Evolutionary conservation across 371 early-diverging fungal species (phyloP).

Genomic region (Mortierella polycephala): DNA sequence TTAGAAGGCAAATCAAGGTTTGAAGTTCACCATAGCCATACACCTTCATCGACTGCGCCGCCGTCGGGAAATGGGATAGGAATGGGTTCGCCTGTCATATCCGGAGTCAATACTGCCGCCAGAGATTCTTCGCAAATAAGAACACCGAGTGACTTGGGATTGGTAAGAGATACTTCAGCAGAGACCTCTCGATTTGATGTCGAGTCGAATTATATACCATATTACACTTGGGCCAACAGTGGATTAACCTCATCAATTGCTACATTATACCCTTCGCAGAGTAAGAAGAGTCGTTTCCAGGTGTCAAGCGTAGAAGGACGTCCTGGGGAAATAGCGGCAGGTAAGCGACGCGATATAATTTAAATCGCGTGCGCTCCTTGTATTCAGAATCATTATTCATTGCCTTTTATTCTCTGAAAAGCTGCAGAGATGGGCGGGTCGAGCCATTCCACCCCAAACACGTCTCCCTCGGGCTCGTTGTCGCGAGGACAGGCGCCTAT

Average conservation of each 20-base stretch:
- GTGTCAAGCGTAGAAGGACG: constrained; percentile 41
- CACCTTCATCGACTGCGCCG: neutral
- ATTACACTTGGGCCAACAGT: constrained; percentile 3
- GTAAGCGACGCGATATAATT: constrained; percentile 2
- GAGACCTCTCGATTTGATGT: constrained; percentile 39
- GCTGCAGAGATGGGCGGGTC: constrained; percentile 23
- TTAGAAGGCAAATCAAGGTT: constrained; percentile 47
- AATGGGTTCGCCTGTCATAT: constrained; percentile 12
- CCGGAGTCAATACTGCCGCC: constrained; percentile 4
- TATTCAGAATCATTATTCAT: too few species aligned
- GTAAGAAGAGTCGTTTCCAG: constrained; percentile 50
- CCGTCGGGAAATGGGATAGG: constrained; percentile 9
- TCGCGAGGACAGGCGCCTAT: constrained; percentile 28
- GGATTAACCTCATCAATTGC: neutral
- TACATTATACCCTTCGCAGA: constrained; percentile 12
- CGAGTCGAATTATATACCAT: constrained; percentile 14
- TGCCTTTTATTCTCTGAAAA: neutral
- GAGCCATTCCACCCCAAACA: constrained; percentile 22
- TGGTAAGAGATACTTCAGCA: constrained; percentile 29
- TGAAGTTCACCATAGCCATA: constrained; percentile 41
- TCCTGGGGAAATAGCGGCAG: constrained; percentile 16
- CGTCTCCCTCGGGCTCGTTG: constrained; percentile 43
- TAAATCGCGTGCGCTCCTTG: too few species aligned
- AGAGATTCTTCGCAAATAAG: constrained; percentile 25
- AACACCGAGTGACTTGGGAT: constrained; percentile 14